Base-by-base conservation (phyloP, 2,329 filamentous ascomycete genomes). In the Clarireedia monteithiana region DNA sequence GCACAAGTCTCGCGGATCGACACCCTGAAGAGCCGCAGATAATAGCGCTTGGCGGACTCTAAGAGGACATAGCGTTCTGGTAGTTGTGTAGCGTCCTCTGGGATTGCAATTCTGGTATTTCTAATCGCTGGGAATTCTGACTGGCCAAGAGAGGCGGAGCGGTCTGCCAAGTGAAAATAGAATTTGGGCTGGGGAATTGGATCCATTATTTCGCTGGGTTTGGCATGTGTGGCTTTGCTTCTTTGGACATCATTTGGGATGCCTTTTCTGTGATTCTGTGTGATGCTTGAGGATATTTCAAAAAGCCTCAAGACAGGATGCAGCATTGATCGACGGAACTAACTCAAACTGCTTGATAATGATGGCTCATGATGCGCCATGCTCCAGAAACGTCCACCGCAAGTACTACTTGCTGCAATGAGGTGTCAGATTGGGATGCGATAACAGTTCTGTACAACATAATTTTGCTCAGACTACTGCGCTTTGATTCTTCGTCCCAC, bases 101-200 rank as follows among this genome's bases (percentile, higher is more conserved):
- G 44, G 51, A 17, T 48, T 34, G 12, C 20, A 3, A 14, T 23
- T 48, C 20, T 7, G 27, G 15, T 24, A 27, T 39, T n/a, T 48
- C 23, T 53, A 20, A 9, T 10, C 20, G 4, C 20, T 48, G 34
- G 23, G 36, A 5, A 7, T 39, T 53, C 20, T 53, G 5, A 54
- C 34, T 54, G 34, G 51, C 51, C 51, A 54, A 54, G 51, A 39
- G 51, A 39, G 51, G 51, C 51, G 51, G 27, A 54, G 51, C n/a
- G 6, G 6, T 39, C 20, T 30, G 44, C 51, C 51, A 54, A 54
- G 51, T 49, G 51, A 49, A 51, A 54, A 53, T 40, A 54, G 36
- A 39, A 34, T 49, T 54, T 34, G 3, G 34, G 6, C n/a, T 44
- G 24, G 30, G 39, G 48, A 48, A 48, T 51, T 36, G 23, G 2